Base-by-base conservation (phyloP, 306 rosid species). In the Trifolium repens region DNA sequence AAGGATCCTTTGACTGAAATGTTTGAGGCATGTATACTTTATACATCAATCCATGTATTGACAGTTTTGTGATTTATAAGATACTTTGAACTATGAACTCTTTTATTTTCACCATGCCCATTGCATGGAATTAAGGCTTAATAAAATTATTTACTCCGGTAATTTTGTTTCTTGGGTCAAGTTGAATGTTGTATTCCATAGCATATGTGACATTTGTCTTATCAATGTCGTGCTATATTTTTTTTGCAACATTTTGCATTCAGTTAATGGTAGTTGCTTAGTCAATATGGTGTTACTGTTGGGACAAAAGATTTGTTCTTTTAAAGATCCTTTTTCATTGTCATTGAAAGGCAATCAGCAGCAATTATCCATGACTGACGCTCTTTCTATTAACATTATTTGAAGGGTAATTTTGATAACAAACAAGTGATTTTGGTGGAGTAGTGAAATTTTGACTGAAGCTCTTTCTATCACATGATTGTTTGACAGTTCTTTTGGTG, bases 1-100 rank as follows among this genome's bases (percentile, higher is more conserved):
- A 94, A 89, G 84, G 98, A 94, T 72, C 91, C 94, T 44, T 84
- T 91, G 79, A 87, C 85, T 22, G 96, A 90, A 86, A 81, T 91
- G 88, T 94, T 91, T 82, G 97, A 94, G 97, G 98, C 73, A 89
- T 83, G 85, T 67, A 53, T 43, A 49, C 62, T 54, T 80, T 60
- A 74, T 49, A 70, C 72, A 35, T 58, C 68, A 53, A 60, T 55
- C 68, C 44, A 6, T 22, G 50, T 57, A 47, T 43, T 63, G 61
- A 50, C 39, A 37, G 34, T 77, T 71, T 27, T 9, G 26, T 74
- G 75, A 78, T 84, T 57, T 22, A 24, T 58, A 49, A 69, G 73
- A 74, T 78, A 39, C 80, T 54, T 63, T 75, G 43, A 69, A 53
- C 16, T 69, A 69, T 58, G 34, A 54, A 52, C 19, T 79, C 57